Evolutionary conservation across 1,284 basidiomycete species (phyloP).

Genomic region (Boletus sp.): DNA sequence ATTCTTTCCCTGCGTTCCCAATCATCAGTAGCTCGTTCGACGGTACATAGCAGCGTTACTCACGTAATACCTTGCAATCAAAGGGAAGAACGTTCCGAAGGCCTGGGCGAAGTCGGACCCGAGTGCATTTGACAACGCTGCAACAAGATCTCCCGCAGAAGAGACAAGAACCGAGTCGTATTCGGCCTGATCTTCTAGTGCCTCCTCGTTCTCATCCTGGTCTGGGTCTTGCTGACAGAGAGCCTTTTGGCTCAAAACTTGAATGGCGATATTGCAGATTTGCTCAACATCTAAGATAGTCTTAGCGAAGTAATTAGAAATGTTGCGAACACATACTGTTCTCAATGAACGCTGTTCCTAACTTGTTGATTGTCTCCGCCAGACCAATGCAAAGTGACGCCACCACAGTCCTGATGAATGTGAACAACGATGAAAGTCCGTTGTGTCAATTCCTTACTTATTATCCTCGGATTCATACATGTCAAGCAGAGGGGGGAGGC

Average conservation of each 20-base stretch:
- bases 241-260: constrained; percentile 90
- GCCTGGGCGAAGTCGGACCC: constrained; percentile 85
- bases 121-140: constrained; percentile 84
- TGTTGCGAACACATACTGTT: constrained; percentile 48
- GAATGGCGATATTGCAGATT: constrained; percentile 76
- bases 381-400: constrained; percentile 84
- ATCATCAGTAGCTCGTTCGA: constrained; percentile 4
- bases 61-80: constrained; percentile 93
- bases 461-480: constrained; percentile 97
- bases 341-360: constrained; percentile 84
- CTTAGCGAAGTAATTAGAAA: constrained; percentile 4
- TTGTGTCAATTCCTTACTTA: constrained; percentile 68
- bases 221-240: constrained; percentile 97
- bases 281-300: constrained; percentile 66
- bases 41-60: constrained; percentile 33
- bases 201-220: constrained; percentile 83
- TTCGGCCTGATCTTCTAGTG: constrained; percentile 86
- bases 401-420: constrained; percentile 72
- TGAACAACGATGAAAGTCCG: constrained; percentile 13
- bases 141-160: constrained; percentile 93
- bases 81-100: constrained; percentile 85
- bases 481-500: constrained; percentile 77
- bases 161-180: constrained; percentile 96
- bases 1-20: constrained; percentile 63
- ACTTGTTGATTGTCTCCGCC: constrained; percentile 87